Percentiles rank a stretch among this genome's conserved stretches.
Conservation (phyloP, 1,139 yeast genomes). For the Yamadazyma conglobata region DNA sequence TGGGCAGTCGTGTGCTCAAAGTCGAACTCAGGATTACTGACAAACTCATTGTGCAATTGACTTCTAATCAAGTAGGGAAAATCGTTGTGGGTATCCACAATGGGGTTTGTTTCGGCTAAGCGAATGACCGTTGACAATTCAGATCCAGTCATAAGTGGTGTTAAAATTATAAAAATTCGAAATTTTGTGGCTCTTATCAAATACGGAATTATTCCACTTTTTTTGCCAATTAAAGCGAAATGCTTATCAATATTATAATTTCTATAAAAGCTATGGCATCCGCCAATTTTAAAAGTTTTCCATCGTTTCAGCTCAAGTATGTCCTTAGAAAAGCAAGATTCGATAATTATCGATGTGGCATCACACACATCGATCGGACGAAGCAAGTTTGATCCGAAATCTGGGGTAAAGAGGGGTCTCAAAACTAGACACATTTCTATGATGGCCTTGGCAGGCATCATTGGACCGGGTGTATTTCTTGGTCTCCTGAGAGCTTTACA, state of each 20-base stretch:
- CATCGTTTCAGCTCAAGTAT: too few species aligned
- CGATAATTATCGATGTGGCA: background rate
- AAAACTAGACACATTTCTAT: slow-evolving; percentile 44
- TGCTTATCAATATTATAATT: too few species aligned
- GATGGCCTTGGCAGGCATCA: slow-evolving; percentile 82
- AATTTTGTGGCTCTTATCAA: too few species aligned
- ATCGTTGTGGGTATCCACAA: slow-evolving; percentile 49
- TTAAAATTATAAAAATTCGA: too few species aligned
- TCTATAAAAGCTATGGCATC: too few species aligned
- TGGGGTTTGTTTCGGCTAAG: slow-evolving; percentile 24
- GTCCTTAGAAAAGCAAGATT: background rate
- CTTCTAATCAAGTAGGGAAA: slow-evolving; percentile 42
- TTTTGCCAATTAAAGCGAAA: too few species aligned
- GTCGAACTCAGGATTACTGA: slow-evolving; percentile 24
- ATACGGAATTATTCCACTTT: too few species aligned
- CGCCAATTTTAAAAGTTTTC: background rate
- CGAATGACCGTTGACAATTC: too few species aligned
- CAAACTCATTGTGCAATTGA: slow-evolving; percentile 41
- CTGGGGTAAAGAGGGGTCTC: slow-evolving; percentile 25
- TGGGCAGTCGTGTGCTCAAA: slow-evolving; percentile 36
- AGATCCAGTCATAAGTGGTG: too few species aligned
- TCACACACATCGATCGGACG: slow-evolving; percentile 5
- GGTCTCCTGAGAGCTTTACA: slow-evolving; percentile 36
- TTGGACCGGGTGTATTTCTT: slow-evolving; percentile 52
- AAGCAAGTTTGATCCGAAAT: slow-evolving; percentile 13